Evolutionary conservation across 768 basidiomycete species (phyloP).

Genomic region (Kwoniella sp.): DNA sequence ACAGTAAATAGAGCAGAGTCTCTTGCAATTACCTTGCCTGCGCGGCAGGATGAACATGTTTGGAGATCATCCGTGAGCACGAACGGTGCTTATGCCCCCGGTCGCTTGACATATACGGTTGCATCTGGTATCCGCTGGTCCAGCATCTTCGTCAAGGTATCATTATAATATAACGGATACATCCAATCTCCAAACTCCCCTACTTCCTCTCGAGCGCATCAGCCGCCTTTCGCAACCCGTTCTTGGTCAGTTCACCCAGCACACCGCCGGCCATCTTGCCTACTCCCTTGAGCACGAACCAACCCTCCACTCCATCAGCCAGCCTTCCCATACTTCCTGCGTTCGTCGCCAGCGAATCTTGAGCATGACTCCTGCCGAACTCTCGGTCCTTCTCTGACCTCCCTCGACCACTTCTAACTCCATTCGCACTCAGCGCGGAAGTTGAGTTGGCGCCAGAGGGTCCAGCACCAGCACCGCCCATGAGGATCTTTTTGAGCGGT

Average conservation of each 20-base stretch:
- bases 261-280: conserved; percentile 38
- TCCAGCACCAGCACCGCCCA: conserved; percentile 72
- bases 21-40: too few relatives aligned
- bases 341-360: conserved; percentile 7
- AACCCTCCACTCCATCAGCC: conserved; percentile 50
- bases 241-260: conserved; percentile 15
- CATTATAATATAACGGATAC: too few relatives aligned
- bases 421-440: conserved; percentile 1
- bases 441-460: background rate
- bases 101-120: too few relatives aligned
- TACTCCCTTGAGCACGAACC: conserved; percentile 42
- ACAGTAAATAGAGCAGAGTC: too few relatives aligned
- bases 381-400: conserved; percentile 20
- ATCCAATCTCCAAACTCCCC: background rate
- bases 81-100: too few relatives aligned
- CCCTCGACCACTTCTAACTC: background rate
- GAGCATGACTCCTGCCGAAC: conserved; percentile 29
- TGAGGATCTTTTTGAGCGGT: conserved; percentile 76
- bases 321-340: conserved; percentile 37
- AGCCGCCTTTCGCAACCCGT: conserved; percentile 19
- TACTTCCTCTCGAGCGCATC: conserved; percentile 22
- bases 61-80: too few relatives aligned
- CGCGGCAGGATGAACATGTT: too few relatives aligned
- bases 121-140: too few relatives aligned
- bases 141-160: too few relatives aligned